These are phyloP conservation scores for Jackrogersella minutella DNA, from an alignment of 495 filamentous ascomycete genomes.

Conservation along the genomic window DNA sequence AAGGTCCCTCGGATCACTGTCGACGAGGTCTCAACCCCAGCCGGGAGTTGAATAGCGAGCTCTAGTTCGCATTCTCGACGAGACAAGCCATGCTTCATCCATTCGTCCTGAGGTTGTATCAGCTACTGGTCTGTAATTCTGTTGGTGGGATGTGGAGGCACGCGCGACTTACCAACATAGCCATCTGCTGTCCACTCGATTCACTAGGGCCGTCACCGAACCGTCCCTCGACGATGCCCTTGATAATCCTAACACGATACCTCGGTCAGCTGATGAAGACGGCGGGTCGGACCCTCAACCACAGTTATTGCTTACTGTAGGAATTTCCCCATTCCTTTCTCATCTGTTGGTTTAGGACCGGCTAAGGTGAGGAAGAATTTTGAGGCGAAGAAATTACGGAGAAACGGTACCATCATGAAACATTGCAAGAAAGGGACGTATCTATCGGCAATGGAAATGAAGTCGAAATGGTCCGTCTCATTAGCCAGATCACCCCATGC, in stretches of 20 bases:
- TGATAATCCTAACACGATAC: conserved; percentile 35
- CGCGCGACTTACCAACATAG: conserved; percentile 53
- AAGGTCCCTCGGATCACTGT: conserved; percentile 65
- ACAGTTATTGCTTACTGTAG: conserved; percentile 41
- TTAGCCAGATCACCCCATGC: conserved; percentile 55
- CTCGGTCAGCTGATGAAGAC: conserved; percentile 5
- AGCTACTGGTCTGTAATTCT: not conserved
- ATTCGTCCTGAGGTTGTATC: conserved; percentile 39
- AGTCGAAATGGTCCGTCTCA: conserved; percentile 61
- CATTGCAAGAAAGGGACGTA: conserved; percentile 39
- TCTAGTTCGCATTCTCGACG: conserved; percentile 48
- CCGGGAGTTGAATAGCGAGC: conserved; percentile 51
- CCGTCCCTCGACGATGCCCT: conserved; percentile 44
- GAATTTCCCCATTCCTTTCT: conserved; percentile 52
- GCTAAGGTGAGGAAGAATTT: conserved; percentile 61
- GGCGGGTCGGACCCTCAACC: not conserved
- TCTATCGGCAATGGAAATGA: conserved; percentile 51
- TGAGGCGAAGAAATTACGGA: conserved; percentile 41
- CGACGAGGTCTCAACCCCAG: conserved; percentile 68
- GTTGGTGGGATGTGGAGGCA: conserved; percentile 4
- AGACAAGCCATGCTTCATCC: conserved; percentile 45
- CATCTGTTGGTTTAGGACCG: conserved; percentile 63
- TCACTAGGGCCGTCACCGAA: conserved; percentile 44
- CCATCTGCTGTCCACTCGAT: conserved; percentile 28
- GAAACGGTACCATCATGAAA: conserved; percentile 43